Evolutionary conservation across 352 stramenopile genomes (phyloP), one percentile per base, ranked within the genome.

Genomic region (Plasmopara viticola): DNA sequence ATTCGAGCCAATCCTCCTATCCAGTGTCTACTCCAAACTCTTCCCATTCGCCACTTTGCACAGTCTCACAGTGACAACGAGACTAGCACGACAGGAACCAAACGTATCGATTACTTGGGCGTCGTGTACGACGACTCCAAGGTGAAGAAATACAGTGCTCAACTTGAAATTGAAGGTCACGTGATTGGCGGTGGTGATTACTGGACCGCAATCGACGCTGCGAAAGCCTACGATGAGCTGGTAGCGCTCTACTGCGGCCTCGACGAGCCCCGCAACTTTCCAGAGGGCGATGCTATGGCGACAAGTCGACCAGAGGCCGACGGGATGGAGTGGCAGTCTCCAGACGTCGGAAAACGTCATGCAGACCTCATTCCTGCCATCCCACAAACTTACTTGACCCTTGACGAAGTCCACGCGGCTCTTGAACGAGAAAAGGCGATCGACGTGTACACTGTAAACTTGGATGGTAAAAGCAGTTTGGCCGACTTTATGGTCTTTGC

Each of bases 401-500:
- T 90, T 41, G 76, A 85, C 12, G 82, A 93, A 53, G 70, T 93
- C 17, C 53, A 76, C 17, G 54, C 55, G 3, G 82, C 79, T 53
- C 63, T 93, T 10, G 76, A 83, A 60, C 62, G 70, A 0, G 79
- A 93, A 49, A 88, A 90, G 46, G 82, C 74, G 4, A 84, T 90
- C 28, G 64, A 90, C 51, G 68, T 93, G 39, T 86, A 88, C 64
- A 86, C 71, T 18, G 71, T 90, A 35, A 66, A 90, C 56, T 60
- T 93, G 30, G 59, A 66, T 12, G 82, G 82, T 29, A 90, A 90
- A 59, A 90, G 72, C 50, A 87, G 75, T 35, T 65, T 95, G 39
- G 86, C 85, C 9, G 77, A 94, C 53, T 86, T 83, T 62, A 96
- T 96, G 86, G 73, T 96, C 18, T 96, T 96, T 54, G 87, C 74